Evolutionary conservation across 2,329 filamentous ascomycete species (phyloP), one percentile per base, ranked within the genome.

Genomic region (Xylariaceae sp.): DNA sequence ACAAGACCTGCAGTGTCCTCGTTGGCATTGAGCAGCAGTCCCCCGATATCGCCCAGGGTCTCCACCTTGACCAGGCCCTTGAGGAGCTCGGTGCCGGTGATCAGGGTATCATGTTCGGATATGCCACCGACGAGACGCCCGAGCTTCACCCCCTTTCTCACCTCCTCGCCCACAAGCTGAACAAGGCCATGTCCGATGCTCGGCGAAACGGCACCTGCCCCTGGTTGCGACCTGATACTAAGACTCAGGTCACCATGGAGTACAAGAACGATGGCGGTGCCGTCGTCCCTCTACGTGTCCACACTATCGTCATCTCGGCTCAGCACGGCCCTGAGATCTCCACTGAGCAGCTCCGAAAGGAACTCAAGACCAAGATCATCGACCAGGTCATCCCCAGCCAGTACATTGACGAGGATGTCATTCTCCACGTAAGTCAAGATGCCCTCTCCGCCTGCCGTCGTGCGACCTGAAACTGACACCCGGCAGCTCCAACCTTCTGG

Each of bases 21-120:
- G 89, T 97, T 59, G 92, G 90, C 71, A 96, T 98, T 68, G 92
- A 98, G 83, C 81, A 98, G 74, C 92, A 98, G 74, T 97, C 90
- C 46, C 86, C 90, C 61, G 92, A 98, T 70, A 98, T 98, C 62
- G 92, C 92, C 57, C 92, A 97, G 74, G 92, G 92, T 78, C 87
- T 98, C 41, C 88, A 97, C 78, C 94, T 94, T 69, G 92, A 98
- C 54, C 79, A 96, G 76, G 88, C 88, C 55, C 84, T 98, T 34
- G 92, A 98, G 81, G 83, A 94, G 73, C 83, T 98, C 52, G 92
- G 92, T 70, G 92, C 92, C 50, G 92, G 92, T 84, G 92, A 98
- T 72, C 92, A 98, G 78, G 92, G 92, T 77, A 96, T 98, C 78
- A 98, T 98, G 92, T 98, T 98, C 71, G 92, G 92, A 60, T 98